phyloP scores from a whole-genome alignment of 257 asterid genomes.

The Penstemon newberryi region DNA sequence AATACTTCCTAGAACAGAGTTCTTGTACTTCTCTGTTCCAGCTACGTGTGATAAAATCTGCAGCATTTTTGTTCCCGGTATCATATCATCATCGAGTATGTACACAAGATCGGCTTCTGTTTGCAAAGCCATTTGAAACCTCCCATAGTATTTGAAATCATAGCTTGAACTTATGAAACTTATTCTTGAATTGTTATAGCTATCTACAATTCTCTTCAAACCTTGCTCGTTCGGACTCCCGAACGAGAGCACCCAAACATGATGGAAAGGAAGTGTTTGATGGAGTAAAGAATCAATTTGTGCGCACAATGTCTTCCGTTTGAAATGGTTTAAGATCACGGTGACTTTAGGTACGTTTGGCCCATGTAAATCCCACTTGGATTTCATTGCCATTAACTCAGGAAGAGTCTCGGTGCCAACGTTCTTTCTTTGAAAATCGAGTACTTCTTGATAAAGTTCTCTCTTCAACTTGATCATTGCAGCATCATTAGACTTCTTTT shows the following conservation, averaged over 20 bases:
- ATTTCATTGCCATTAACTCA: conserved; percentile 67
- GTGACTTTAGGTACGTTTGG: conserved; percentile 57
- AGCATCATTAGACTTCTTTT: conserved; percentile 71
- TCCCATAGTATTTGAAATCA: conserved; percentile 90
- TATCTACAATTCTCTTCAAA: conserved; percentile 56
- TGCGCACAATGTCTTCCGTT: conserved; percentile 79
- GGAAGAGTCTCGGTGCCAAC: conserved; percentile 59
- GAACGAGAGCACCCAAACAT: conserved; percentile 86
- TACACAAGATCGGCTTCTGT: conserved; percentile 83
- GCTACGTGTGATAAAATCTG: conserved; percentile 80
- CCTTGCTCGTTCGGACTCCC: conserved; percentile 82
- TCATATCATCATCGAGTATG: conserved; percentile 90
- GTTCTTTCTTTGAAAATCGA: conserved; percentile 48
- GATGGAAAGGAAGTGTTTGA: conserved; percentile 86
- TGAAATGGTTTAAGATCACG: conserved; percentile 81
- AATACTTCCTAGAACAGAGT: conserved; percentile 84
- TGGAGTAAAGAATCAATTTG: conserved; percentile 77
- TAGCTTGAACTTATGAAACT: conserved; percentile 77
- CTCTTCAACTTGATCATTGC: conserved; percentile 78
- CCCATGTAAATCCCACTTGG: conserved; percentile 60
- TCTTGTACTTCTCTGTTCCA: conserved; percentile 84
- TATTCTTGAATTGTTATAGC: conserved; percentile 68
- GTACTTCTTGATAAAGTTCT: conserved; percentile 60
- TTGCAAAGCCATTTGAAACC: conserved; percentile 90
- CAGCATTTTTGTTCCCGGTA: conserved; percentile 82